These are phyloP conservation scores for Cyberlindnera subsufficiens DNA, from an alignment of 805 yeast species.

Conservation along the genomic window DNA sequence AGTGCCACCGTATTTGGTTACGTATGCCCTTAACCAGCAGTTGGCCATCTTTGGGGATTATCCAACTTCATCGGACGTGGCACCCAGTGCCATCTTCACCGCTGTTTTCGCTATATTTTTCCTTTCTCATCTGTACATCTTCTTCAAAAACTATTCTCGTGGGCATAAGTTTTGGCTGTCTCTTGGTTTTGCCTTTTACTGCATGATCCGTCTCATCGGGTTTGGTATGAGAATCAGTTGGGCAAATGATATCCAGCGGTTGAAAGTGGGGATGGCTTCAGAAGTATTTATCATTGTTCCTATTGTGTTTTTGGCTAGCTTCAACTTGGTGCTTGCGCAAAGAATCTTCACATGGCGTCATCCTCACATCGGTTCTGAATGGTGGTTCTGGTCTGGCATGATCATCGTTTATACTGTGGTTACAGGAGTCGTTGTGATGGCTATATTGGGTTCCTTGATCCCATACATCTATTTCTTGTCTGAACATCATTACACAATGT, in stretches of 20 bases:
- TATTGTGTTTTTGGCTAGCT: slow-evolving; percentile 49
- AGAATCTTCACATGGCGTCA: slow-evolving; percentile 74
- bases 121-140: slow-evolving; percentile 42
- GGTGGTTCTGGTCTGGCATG: slow-evolving; percentile 46
- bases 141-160: slow-evolving; percentile 40
- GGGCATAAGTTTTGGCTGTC: slow-evolving; percentile 58
- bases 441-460: slow-evolving; percentile 54
- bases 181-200: slow-evolving; percentile 48
- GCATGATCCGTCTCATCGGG: slow-evolving; percentile 50
- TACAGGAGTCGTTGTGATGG: slow-evolving; percentile 55
- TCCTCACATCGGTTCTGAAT: slow-evolving; percentile 58
- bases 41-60: slow-evolving; percentile 59
- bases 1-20: slow-evolving; percentile 36
- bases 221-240: slow-evolving; percentile 53
- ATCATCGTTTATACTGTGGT: slow-evolving; percentile 46
- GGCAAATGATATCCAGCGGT: slow-evolving; percentile 43
- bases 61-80: slow-evolving; percentile 47
- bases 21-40: slow-evolving; percentile 34
- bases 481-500: slow-evolving; percentile 38
- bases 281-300: slow-evolving; percentile 53
- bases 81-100: slow-evolving; percentile 53
- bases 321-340: slow-evolving; percentile 63
- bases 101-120: slow-evolving; percentile 45
- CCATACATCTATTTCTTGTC: slow-evolving; percentile 55
- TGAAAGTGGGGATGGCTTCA: slow-evolving; percentile 49